Percentiles rank a stretch among this genome's conserved stretches.
phyloP scores from a whole-genome alignment of 257 asterid genomes.

The Solanum infundibuliforme region DNA sequence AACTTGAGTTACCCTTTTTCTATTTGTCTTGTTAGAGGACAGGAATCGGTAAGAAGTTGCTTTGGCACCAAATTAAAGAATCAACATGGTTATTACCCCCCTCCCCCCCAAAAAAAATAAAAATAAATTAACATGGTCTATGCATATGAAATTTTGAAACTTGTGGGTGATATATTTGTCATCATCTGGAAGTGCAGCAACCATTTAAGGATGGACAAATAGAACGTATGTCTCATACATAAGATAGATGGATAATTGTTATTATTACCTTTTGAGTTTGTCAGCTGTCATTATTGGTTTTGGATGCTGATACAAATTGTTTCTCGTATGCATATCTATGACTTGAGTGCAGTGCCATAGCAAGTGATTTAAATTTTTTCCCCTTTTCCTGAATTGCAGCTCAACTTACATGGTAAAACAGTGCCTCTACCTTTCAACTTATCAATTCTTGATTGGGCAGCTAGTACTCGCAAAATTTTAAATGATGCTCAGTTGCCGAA shows the following conservation, averaged over 20 bases:
- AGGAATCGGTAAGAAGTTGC: neutral
- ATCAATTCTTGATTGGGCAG: conserved; percentile 59
- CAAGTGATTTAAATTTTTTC: neutral
- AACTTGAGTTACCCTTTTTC: neutral
- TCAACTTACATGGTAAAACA: conserved; percentile 45
- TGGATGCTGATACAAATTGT: neutral
- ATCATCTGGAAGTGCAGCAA: neutral
- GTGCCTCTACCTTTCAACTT: conserved; percentile 71
- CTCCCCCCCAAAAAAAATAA: neutral
- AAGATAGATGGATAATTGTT: neutral
- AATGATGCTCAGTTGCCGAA: conserved; percentile 44
- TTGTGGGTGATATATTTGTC: neutral
- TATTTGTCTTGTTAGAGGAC: neutral
- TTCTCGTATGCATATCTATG: neutral
- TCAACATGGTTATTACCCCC: neutral
- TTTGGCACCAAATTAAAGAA: neutral
- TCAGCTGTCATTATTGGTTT: neutral
- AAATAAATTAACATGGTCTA: neutral
- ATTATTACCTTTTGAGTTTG: neutral
- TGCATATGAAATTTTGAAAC: neutral
- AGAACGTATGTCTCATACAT: neutral
- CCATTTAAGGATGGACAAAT: neutral
- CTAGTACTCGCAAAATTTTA: conserved; percentile 56
- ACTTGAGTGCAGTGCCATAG: neutral
- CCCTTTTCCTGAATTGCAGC: conserved; percentile 25